These are phyloP conservation scores for Trichoderma koningiopsis DNA, from an alignment of 2,329 filamentous ascomycete species.

Conservation along the genomic window DNA sequence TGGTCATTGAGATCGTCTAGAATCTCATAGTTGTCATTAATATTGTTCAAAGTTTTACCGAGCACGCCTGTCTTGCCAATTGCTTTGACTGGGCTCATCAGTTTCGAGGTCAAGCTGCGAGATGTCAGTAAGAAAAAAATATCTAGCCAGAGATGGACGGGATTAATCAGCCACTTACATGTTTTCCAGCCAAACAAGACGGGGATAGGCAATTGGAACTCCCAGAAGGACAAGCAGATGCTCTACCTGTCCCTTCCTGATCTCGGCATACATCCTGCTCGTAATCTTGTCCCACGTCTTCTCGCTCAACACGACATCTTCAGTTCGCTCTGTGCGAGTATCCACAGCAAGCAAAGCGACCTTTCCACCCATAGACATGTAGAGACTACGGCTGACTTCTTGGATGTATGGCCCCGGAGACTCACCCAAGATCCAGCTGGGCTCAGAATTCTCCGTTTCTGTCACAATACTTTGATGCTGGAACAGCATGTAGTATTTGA, in stretches of 20 bases:
- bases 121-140: slow-evolving; percentile 35
- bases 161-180: slow-evolving; percentile 52
- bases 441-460: slow-evolving; percentile 81
- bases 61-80: slow-evolving; percentile 80
- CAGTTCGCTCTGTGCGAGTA: slow-evolving; percentile 85
- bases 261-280: slow-evolving; percentile 79
- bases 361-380: slow-evolving; percentile 78
- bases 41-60: slow-evolving; percentile 79
- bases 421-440: slow-evolving; percentile 85
- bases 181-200: slow-evolving; percentile 71
- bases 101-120: slow-evolving; percentile 71
- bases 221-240: slow-evolving; percentile 87
- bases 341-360: slow-evolving; percentile 86
- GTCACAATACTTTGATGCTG: slow-evolving; percentile 87
- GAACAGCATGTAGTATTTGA: slow-evolving; percentile 99
- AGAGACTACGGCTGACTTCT: slow-evolving; percentile 81
- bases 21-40: slow-evolving; percentile 90
- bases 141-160: neutral
- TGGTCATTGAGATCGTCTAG: slow-evolving; percentile 93
- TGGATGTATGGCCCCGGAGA: slow-evolving; percentile 87
- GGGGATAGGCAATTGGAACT: slow-evolving; percentile 79
- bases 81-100: slow-evolving; percentile 88
- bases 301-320: slow-evolving; percentile 76
- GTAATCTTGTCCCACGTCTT: slow-evolving; percentile 86
- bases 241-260: slow-evolving; percentile 80